These are phyloP conservation scores for Diplogelasinospora grovesii DNA, from an alignment of 495 filamentous ascomycete species.

Conservation along the genomic window DNA sequence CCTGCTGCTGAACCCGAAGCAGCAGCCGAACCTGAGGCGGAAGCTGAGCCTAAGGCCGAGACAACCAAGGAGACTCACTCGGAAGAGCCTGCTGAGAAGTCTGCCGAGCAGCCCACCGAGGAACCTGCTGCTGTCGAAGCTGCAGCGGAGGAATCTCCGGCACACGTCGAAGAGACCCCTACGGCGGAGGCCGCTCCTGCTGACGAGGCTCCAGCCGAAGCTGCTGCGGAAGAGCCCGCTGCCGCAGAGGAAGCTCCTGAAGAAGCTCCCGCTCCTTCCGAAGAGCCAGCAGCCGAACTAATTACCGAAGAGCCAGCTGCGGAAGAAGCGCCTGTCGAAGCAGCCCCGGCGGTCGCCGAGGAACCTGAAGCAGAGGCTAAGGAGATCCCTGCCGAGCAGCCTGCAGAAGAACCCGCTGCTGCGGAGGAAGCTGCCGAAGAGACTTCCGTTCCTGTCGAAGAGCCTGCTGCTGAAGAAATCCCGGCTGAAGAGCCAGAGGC, in stretches of 20 bases:
- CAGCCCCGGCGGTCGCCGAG: constrained; percentile 11
- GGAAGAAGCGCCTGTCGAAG: constrained; percentile 4
- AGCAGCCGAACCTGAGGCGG: not conserved
- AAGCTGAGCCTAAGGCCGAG: constrained; percentile 7
- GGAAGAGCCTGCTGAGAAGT: constrained; percentile 3
- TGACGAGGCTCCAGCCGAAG: constrained; percentile 4
- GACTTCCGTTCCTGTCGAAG: constrained; percentile 1
- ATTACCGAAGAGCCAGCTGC: constrained; percentile 3
- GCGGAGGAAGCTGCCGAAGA: constrained; percentile 9
- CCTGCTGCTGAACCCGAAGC: not conserved
- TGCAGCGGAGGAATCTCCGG: constrained; percentile 8
- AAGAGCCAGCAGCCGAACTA: constrained; percentile 10
- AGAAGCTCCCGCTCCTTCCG: constrained; percentile 3
- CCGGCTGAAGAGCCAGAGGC: not conserved
- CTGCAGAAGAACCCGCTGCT: constrained; percentile 1
- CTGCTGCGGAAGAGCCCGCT: constrained; percentile 5
- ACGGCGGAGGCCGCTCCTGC: constrained; percentile 6
- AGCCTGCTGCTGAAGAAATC: constrained; percentile 4
- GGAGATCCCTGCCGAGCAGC: constrained; percentile 9
- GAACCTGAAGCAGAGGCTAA: constrained; percentile 3
- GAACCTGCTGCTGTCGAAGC: constrained; percentile 11
- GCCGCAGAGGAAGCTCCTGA: constrained; percentile 2
- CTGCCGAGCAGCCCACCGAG: constrained; percentile 10
- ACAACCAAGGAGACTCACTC: constrained; percentile 13
- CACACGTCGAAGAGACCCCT: constrained; percentile 9